These are phyloP conservation scores for Eucalyptus pauciflora DNA, from an alignment of 345 rosid species.

Conservation along the genomic window DNA sequence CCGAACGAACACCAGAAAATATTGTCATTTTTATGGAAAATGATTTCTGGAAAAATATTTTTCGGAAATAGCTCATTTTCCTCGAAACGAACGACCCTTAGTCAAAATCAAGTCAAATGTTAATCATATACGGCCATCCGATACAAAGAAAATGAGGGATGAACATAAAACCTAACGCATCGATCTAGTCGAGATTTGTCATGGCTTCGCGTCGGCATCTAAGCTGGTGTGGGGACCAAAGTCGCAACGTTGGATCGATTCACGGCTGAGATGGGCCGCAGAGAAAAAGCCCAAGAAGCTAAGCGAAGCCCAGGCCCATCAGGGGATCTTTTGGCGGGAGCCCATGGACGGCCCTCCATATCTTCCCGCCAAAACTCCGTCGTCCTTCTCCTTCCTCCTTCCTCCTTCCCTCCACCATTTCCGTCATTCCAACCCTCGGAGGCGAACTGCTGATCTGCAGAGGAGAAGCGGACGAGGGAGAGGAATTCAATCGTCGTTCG, in stretches of 20 bases:
- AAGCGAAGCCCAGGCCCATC: background rate
- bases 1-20: too few relatives aligned
- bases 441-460: background rate
- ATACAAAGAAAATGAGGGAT: background rate
- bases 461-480: background rate
- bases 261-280: background rate
- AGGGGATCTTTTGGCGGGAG: background rate
- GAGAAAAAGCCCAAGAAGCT: background rate
- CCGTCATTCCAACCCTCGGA: background rate
- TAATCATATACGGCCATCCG: too few relatives aligned
- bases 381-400: background rate
- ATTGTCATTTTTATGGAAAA: too few relatives aligned
- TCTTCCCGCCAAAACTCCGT: background rate
- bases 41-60: too few relatives aligned
- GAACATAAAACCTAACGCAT: background rate
- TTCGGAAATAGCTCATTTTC: too few relatives aligned
- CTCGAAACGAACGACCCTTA: fast-evolving
- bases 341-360: background rate
- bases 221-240: too few relatives aligned
- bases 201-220: too few relatives aligned
- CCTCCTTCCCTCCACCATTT: background rate
- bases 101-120: background rate
- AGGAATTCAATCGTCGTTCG: background rate
- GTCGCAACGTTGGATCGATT: background rate
- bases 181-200: too few relatives aligned